A percentile compares a stretch with the other conserved stretches of the same genome.
These are phyloP conservation scores for Malbranchea cinnamomea DNA, from an alignment of 2,329 filamentous ascomycete species.

Conservation along the genomic window DNA sequence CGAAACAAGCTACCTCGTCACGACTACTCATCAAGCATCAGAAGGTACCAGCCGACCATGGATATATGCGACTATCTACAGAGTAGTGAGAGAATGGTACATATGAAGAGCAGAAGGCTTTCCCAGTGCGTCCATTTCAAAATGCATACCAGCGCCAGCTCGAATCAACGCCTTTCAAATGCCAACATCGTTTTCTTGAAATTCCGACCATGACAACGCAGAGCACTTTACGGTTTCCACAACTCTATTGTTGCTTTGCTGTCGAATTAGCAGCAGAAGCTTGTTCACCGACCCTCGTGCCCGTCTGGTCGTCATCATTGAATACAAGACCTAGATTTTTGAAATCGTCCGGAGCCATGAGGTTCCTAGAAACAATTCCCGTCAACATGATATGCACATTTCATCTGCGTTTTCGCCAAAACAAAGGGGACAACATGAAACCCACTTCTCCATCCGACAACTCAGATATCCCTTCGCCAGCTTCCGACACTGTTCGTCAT, in stretches of 20 bases:
- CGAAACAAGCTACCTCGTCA: too few species aligned
- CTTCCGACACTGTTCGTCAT: constrained; percentile 70
- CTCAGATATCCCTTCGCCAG: constrained; percentile 77
- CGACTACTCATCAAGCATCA: too few species aligned
- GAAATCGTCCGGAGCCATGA: constrained; percentile 94
- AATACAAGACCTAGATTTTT: constrained; percentile 74
- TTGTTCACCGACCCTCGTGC: too few species aligned
- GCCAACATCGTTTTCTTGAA: too few species aligned
- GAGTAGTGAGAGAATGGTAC: too few species aligned
- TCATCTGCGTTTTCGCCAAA: background rate
- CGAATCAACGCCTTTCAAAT: too few species aligned
- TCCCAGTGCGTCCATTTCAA: too few species aligned
- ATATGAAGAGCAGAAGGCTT: too few species aligned
- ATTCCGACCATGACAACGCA: too few species aligned
- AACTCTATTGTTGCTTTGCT: constrained; percentile 1
- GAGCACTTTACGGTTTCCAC: constrained; percentile 1
- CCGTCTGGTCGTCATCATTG: constrained; percentile 29
- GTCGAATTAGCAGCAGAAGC: constrained; percentile 3
- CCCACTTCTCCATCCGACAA: constrained; percentile 89
- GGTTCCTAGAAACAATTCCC: constrained; percentile 56
- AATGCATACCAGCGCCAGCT: too few species aligned
- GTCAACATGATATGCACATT: background rate
- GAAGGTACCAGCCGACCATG: too few species aligned
- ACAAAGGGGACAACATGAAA: constrained; percentile 9
- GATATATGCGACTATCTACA: too few species aligned